A percentile compares a stretch with the other conserved stretches of the same genome.
Conservation (phyloP, 2,329 filamentous ascomycete species). For the Cladophialophora exuberans region DNA sequence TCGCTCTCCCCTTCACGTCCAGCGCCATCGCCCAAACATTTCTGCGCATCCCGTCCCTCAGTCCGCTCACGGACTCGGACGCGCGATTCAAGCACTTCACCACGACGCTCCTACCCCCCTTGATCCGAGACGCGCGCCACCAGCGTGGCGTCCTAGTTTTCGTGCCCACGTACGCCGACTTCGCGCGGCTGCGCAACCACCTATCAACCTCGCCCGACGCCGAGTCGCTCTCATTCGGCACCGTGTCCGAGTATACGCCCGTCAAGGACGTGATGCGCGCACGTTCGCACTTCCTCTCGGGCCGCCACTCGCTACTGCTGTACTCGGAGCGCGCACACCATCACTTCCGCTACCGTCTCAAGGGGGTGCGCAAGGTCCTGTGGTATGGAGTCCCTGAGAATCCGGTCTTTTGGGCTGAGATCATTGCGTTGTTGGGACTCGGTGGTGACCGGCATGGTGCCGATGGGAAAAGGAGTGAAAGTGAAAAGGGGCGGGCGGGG, state of each 20-base stretch:
- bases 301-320: constrained; percentile 78
- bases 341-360: constrained; percentile 83
- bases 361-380: constrained; percentile 80
- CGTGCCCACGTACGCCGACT: constrained; percentile 92
- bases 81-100: constrained; percentile 90
- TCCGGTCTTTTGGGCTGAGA: constrained; percentile 56
- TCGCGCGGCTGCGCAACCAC: constrained; percentile 89
- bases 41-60: constrained; percentile 75
- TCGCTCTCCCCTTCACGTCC: constrained; percentile 30
- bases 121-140: constrained; percentile 70
- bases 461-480: constrained; percentile 58
- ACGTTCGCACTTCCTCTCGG: constrained; percentile 82
- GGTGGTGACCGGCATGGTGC: constrained; percentile 45
- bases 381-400: constrained; percentile 93
- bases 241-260: constrained; percentile 85
- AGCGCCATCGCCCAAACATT: constrained; percentile 83
- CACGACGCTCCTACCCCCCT: constrained; percentile 73
- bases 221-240: constrained; percentile 70
- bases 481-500: too few species aligned
- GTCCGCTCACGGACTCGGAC: constrained; percentile 77
- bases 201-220: constrained; percentile 71
- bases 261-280: constrained; percentile 79
- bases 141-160: constrained; percentile 78
- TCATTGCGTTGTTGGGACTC: constrained; percentile 48
- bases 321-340: constrained; percentile 98